Conservation (phyloP, 2,329 filamentous ascomycete genomes). For the Cercospora zeina region DNA sequence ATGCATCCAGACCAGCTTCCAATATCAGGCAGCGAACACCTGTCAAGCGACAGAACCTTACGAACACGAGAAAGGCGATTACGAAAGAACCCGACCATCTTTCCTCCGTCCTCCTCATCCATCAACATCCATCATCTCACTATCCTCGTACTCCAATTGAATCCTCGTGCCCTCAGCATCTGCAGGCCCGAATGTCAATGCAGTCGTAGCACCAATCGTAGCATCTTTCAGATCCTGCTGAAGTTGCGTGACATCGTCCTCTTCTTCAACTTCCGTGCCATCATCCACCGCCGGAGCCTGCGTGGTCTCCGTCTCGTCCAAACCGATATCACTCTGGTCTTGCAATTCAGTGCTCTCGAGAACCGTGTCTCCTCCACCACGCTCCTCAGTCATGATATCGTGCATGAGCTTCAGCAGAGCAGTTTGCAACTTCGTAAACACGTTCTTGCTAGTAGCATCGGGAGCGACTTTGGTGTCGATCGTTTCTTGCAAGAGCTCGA, state of each 20-base stretch:
- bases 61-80: background rate
- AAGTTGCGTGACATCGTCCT: conserved; percentile 33
- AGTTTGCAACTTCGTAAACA: conserved; percentile 56
- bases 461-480: conserved; percentile 53
- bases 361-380: conserved; percentile 39
- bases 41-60: background rate
- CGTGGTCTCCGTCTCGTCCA: conserved; percentile 23
- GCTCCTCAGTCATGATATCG: conserved; percentile 40
- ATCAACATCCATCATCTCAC: conserved; percentile 33
- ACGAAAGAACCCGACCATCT: background rate
- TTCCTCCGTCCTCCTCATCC: conserved; percentile 11
- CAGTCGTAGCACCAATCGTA: conserved; percentile 30
- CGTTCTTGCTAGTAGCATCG: conserved; percentile 55
- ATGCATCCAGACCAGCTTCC: background rate
- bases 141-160: conserved; percentile 33
- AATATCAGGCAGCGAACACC: background rate
- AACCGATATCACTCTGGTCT: conserved; percentile 20
- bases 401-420: conserved; percentile 57
- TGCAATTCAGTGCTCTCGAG: conserved; percentile 32
- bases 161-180: conserved; percentile 43
- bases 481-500: conserved; percentile 50
- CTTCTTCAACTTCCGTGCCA: conserved; percentile 22
- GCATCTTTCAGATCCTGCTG: conserved; percentile 34
- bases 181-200: conserved; percentile 35
- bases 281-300: conserved; percentile 10